Evolutionary conservation across 768 basidiomycete species (phyloP).

Genomic region (Pleurotus citrinopileatus): DNA sequence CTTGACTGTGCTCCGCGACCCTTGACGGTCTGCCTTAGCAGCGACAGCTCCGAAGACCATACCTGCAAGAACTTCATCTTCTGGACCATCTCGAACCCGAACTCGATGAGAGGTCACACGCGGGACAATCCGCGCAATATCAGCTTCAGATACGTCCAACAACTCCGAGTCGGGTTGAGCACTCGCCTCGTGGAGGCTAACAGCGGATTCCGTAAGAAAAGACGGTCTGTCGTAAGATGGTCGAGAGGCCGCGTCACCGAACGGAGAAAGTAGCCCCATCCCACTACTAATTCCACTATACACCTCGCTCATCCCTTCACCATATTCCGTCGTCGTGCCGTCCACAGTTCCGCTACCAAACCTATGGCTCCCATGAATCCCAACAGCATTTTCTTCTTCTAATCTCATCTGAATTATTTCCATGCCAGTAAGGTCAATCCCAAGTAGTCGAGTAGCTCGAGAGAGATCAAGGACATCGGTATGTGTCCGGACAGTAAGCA

Average conservation of each 20-base stretch:
- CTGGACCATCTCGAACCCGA: conserved; percentile 63
- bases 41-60: conserved; percentile 53
- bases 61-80: conserved; percentile 68
- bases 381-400: conserved; percentile 10
- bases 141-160: conserved; percentile 69
- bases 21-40: conserved; percentile 11
- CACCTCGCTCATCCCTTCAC: conserved; percentile 5
- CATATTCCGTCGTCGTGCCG: conserved; percentile 2
- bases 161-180: background rate
- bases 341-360: background rate
- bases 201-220: background rate
- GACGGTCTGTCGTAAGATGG: background rate
- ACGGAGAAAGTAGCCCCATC: conserved; percentile 6
- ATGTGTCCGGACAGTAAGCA: conserved; percentile 59
- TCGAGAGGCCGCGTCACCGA: background rate
- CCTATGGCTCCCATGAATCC: background rate
- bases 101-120: conserved; percentile 74
- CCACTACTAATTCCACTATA: conserved; percentile 8
- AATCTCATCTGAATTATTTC: conserved; percentile 40
- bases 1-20: conserved; percentile 48
- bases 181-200: background rate
- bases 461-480: conserved; percentile 66
- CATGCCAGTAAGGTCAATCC: conserved; percentile 57
- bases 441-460: conserved; percentile 65
- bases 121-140: conserved; percentile 72